These are phyloP conservation scores for Schizophyllum commune DNA, from an alignment of 1,284 basidiomycete genomes.

Conservation along the genomic window DNA sequence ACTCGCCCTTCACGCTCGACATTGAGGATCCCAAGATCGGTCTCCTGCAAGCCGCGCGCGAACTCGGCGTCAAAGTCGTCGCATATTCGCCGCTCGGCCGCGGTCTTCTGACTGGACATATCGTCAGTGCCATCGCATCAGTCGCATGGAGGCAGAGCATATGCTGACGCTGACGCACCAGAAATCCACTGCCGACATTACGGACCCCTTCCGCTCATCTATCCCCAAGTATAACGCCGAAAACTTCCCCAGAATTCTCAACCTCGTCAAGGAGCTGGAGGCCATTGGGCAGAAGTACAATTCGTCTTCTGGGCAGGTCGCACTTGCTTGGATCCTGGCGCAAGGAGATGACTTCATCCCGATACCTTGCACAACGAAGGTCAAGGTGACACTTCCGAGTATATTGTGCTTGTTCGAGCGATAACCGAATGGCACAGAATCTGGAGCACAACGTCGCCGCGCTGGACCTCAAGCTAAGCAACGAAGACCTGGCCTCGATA, in stretches of 20 bases:
- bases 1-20: constrained; percentile 42
- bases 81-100: constrained; percentile 59
- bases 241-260: constrained; percentile 54
- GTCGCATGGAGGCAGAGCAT: neutral
- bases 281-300: constrained; percentile 36
- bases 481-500: constrained; percentile 10
- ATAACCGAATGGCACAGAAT: constrained; percentile 3
- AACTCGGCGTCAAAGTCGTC: constrained; percentile 45
- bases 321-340: constrained; percentile 54
- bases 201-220: constrained; percentile 34
- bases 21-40: constrained; percentile 42
- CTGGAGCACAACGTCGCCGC: constrained; percentile 13
- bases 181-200: constrained; percentile 45
- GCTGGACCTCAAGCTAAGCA: constrained; percentile 7
- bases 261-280: constrained; percentile 38
- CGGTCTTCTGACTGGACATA: constrained; percentile 53
- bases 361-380: constrained; percentile 10
- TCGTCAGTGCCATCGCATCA: constrained; percentile 23
- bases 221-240: constrained; percentile 32
- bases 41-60: constrained; percentile 39
- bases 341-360: constrained; percentile 38
- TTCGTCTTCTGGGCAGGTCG: constrained; percentile 46
- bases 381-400: constrained; percentile 7
- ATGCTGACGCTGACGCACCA: constrained; percentile 9
- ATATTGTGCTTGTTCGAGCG: too few species aligned